A percentile compares a stretch with the other conserved stretches of the same genome.
Conservation (phyloP, 805 yeast genomes). For the Metschnikowia rubicola region DNA sequence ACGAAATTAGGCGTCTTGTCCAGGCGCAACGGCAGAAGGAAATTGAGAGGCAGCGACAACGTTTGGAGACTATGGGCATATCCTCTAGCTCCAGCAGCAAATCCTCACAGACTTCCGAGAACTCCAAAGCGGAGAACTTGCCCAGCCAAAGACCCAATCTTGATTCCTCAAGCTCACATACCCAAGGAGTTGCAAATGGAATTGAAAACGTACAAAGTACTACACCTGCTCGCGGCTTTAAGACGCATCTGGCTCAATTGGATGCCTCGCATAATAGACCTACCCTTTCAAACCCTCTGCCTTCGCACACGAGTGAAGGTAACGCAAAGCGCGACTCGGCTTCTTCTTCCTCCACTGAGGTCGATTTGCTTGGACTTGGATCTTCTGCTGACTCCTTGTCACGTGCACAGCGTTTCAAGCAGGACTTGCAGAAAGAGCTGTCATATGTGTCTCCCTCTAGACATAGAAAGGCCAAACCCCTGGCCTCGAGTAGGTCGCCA, state of each 20-base stretch:
- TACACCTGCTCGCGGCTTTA: background rate
- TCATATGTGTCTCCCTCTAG: slow-evolving; percentile 25
- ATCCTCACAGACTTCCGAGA: background rate
- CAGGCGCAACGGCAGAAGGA: slow-evolving; percentile 35
- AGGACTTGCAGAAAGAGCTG: slow-evolving; percentile 16
- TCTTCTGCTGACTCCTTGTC: slow-evolving; percentile 6
- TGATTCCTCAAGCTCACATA: background rate
- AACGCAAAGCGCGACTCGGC: background rate
- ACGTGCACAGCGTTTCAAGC: slow-evolving; percentile 27
- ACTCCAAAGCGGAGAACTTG: background rate
- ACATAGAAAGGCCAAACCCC: slow-evolving; percentile 12
- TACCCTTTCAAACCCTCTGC: background rate
- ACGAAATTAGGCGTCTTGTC: slow-evolving; percentile 39
- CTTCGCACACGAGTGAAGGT: background rate
- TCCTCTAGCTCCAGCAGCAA: background rate
- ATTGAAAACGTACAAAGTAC: background rate
- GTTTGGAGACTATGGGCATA: slow-evolving; percentile 12
- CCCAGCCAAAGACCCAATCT: background rate
- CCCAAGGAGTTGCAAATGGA: background rate
- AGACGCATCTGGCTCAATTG: no score
- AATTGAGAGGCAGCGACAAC: slow-evolving; percentile 29
- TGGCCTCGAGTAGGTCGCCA: background rate
- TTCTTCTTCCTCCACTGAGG: slow-evolving; percentile 6
- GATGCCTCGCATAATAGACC: no score
- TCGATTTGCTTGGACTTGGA: slow-evolving; percentile 29